Conservation (phyloP, 176 grass and related monocot species). For the Pharus latifolius region DNA sequence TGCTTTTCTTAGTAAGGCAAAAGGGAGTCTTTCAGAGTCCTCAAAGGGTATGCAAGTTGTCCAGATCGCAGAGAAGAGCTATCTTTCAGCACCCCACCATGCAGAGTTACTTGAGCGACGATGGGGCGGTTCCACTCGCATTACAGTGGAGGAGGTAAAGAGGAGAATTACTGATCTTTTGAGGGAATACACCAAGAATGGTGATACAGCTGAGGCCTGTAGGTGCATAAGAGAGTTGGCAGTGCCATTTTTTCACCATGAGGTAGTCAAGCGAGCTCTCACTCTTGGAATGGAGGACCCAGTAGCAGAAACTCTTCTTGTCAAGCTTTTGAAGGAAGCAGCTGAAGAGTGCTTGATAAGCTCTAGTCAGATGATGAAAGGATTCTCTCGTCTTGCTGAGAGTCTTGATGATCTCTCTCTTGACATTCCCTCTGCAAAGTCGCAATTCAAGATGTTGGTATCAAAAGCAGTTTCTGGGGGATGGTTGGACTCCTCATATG, state of each 20-base stretch:
- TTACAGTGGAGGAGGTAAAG: constrained; percentile 81
- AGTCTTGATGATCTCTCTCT: constrained; percentile 88
- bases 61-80: constrained; percentile 88
- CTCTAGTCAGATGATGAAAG: constrained; percentile 90
- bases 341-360: constrained; percentile 79
- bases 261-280: constrained; percentile 83
- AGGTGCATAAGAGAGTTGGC: constrained; percentile 92
- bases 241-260: constrained; percentile 93
- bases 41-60: constrained; percentile 75
- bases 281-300: constrained; percentile 84
- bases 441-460: constrained; percentile 48
- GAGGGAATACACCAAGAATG: constrained; percentile 86
- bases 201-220: constrained; percentile 69
- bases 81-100: constrained; percentile 94
- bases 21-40: constrained; percentile 49
- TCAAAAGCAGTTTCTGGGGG: constrained; percentile 67
- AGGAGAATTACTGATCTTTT: constrained; percentile 71
- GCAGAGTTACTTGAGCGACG: constrained; percentile 78
- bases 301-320: constrained; percentile 49
- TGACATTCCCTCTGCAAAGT: constrained; percentile 82
- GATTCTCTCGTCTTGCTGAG: constrained; percentile 60
- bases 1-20: constrained; percentile 63
- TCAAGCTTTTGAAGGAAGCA: constrained; percentile 78
- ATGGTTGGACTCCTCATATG: constrained; percentile 67
- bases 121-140: constrained; percentile 69